Percentiles rank a stretch among this genome's conserved stretches.
Evolutionary conservation across 805 yeast species (phyloP).

Genomic region (Candida ponderosae): DNA sequence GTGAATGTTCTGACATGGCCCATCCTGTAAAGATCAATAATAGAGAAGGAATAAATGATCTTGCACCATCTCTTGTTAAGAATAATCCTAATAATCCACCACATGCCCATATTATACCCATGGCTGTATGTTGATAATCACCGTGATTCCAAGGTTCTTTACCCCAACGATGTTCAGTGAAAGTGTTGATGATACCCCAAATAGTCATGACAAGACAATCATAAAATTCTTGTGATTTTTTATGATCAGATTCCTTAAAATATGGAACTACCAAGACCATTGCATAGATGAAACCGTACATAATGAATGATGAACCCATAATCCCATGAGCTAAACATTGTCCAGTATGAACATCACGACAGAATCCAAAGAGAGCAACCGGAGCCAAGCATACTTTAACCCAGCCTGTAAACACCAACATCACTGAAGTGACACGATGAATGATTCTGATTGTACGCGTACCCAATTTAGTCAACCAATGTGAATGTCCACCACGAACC

Average conservation of each 20-base stretch:
- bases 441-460: conserved; percentile 23
- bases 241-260: conserved; percentile 46
- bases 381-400: conserved; percentile 76
- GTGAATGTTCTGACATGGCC: conserved; percentile 89
- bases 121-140: conserved; percentile 90
- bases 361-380: conserved; percentile 79
- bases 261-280: conserved; percentile 68
- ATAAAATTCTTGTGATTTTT: conserved; percentile 73
- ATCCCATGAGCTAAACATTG: conserved; percentile 97
- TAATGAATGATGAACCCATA: conserved; percentile 86
- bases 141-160: conserved; percentile 83
- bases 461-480: conserved; percentile 30
- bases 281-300: conserved; percentile 67
- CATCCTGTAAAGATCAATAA: conserved; percentile 85
- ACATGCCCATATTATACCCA: conserved; percentile 97
- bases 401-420: conserved; percentile 58
- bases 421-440: conserved; percentile 40
- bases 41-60: conserved; percentile 75
- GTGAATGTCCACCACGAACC: conserved; percentile 10
- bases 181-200: conserved; percentile 93
- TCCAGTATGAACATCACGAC: conserved; percentile 77
- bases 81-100: conserved; percentile 85
- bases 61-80: conserved; percentile 56
- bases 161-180: conserved; percentile 97
- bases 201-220: conserved; percentile 73